Conservation (phyloP, 192 early-diverging fungal species). For the Coemansia sp. region DNA sequence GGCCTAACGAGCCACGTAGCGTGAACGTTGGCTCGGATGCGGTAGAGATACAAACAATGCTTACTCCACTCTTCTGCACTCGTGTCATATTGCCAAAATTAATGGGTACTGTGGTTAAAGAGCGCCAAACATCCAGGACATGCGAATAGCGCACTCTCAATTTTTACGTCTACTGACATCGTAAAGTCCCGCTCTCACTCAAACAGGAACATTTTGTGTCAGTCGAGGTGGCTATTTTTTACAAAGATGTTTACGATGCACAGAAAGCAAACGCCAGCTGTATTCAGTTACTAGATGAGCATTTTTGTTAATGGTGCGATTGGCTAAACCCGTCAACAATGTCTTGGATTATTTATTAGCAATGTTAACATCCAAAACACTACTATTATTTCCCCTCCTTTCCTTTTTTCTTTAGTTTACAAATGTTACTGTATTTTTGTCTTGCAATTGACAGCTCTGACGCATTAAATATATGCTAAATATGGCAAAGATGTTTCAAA, state of each 20-base stretch:
- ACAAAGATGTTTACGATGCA: neutral
- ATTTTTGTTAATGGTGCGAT: neutral
- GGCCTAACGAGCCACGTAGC: too few relatives aligned
- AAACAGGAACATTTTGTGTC: slow-evolving; percentile 7
- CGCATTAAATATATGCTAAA: slow-evolving; percentile 5
- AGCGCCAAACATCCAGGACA: neutral
- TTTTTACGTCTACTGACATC: neutral
- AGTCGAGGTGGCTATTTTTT: neutral
- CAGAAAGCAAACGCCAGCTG: too few relatives aligned
- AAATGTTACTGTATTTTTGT: slow-evolving; percentile 9
- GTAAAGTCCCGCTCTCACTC: neutral
- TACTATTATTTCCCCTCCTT: neutral
- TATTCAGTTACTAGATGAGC: neutral
- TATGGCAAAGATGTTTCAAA: slow-evolving; percentile 10
- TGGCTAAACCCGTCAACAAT: neutral
- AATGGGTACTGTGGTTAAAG: too few relatives aligned
- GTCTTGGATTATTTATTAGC: slow-evolving; percentile 3
- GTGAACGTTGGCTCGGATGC: too few relatives aligned
- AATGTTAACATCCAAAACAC: neutral
- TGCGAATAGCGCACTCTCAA: neutral
- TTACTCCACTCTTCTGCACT: too few relatives aligned
- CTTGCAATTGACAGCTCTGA: neutral
- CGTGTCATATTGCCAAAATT: too few relatives aligned
- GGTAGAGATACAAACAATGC: too few relatives aligned
- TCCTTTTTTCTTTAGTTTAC: neutral